Base-by-base conservation (phyloP, 139 green algal species). In the Chlorella sp. region DNA sequence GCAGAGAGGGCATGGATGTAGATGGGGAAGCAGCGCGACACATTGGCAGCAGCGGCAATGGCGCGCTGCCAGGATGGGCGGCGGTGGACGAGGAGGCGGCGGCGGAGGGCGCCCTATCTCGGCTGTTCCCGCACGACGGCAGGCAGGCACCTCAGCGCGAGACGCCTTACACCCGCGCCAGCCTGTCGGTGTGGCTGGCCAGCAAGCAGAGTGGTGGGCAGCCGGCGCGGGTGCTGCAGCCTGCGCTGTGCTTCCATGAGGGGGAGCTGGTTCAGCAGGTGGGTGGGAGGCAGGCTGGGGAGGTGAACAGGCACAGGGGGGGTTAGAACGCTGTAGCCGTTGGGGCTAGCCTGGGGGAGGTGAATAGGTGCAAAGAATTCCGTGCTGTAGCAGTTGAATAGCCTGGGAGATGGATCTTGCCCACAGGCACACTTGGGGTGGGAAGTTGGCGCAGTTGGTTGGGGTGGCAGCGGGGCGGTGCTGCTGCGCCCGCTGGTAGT, bases 171-270 rank as follows among this genome's bases (percentile, higher is more conserved):
- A 40, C 57, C 0, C 83, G 61, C 53, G 81, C 28, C 39, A 89
- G 78, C 42, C 89, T 92, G 83, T 60, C 89, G 1, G 85, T 92
- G 32, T 92, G 89, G 89, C 89, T 92, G 69, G 89, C 89, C n/a
- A 79, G 60, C 83, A 89, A 81, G 28, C 48, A 19, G 30, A 92
- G 89, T 42, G 83, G 83, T 3, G 89, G 89, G 4, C 89, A 89
- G n/a, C 89, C 89, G 48, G 83, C 69, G 26, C 48, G 83, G 21
- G 34, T 89, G 68, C 53, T 92, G 64, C 71, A 89, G 66, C 89
- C 89, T 36, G 64, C 71, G 15, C 77, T 89, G 34, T 89, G 89
- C 83, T 92, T 88, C 32, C 66, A 88, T 18, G 83, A 92, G 69
- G 15, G 30, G 24, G 89, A 84, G 40, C 83, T 92, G n/a, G 69